Base-by-base conservation (phyloP, 2,329 filamentous ascomycete species). In the Calcarisporium arbuscula region DNA sequence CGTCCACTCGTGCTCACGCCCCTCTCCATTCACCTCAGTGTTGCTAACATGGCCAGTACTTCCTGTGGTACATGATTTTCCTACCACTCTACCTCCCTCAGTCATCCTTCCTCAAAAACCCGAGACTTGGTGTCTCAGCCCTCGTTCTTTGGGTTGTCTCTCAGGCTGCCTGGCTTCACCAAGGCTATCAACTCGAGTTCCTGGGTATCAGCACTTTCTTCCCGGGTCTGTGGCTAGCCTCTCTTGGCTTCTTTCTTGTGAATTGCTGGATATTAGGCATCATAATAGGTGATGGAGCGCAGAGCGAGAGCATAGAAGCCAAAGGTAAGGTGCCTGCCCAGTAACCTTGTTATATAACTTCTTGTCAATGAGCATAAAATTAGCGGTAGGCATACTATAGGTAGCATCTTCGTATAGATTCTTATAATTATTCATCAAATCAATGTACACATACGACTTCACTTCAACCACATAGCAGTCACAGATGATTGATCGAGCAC, bases 21-120 rank as follows among this genome's bases (percentile, higher is more conserved):
- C 5, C 20, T 14, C 12, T 19, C 15, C 23, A 12, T 8, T 14
- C 15, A 28, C 11, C 18, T 18, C 10, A 11, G 8, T 5, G 14
- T 7, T 27, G 23, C 45, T 55, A 22, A 53, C 34, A 8, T 15
- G 9, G n/a, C 8, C 9, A 95, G 87, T 98, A 98, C 58, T 98
- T 98, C 59, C 74, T 98, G 32, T 98, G 92, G 92, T 96, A 98
- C 61, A 80, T 95, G 61, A 77, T 95, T 45, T 85, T 98, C 48
- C 68, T 96, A 4, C 92, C 92, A 0, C 80, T 95, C 32, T 94
- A 95, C 56, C 79, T 98, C 0, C 88, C 90, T 0, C 64, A 64
- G 23, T 95, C 89, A 0, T 82, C 82, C 0, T 70, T 95, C 11
- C 62, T 94, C 1, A 61, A 57, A 5, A 68, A 62, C 3, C 76